These are phyloP conservation scores for Ordospora pajunii DNA, from an alignment of 371 early-diverging fungal species.

Conservation along the genomic window DNA sequence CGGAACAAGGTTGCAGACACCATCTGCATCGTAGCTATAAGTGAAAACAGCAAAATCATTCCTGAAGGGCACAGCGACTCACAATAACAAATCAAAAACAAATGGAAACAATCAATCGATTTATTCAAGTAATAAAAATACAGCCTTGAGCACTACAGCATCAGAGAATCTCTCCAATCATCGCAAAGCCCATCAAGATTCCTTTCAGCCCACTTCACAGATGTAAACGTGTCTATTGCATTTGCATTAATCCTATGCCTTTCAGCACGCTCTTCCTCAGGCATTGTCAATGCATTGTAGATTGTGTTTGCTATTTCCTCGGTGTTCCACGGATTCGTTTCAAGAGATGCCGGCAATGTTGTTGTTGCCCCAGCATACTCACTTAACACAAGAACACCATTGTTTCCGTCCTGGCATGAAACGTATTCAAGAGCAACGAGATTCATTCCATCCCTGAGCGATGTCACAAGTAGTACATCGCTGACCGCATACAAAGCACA, in stretches of 20 bases:
- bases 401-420: slow-evolving; percentile 71
- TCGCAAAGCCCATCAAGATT: slow-evolving; percentile 39
- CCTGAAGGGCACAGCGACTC: background rate
- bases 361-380: slow-evolving; percentile 98
- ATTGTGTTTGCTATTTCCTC: slow-evolving; percentile 81
- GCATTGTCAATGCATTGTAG: slow-evolving; percentile 79
- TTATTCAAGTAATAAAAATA: background rate
- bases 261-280: slow-evolving; percentile 67
- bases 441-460: slow-evolving; percentile 99
- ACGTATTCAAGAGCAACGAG: slow-evolving; percentile 93
- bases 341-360: slow-evolving; percentile 82
- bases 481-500: slow-evolving; percentile 83
- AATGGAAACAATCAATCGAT: too few species aligned
- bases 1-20: slow-evolving; percentile 13
- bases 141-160: background rate
- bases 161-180: slow-evolving; percentile 8
- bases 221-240: slow-evolving; percentile 89
- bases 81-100: background rate
- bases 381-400: slow-evolving; percentile 86
- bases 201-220: slow-evolving; percentile 79
- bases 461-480: slow-evolving; percentile 88
- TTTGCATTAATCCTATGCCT: slow-evolving; percentile 79
- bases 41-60: slow-evolving; percentile 23
- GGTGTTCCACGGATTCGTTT: slow-evolving; percentile 95
- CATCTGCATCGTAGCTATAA: background rate